These are phyloP conservation scores for Botrytis fabae DNA, from an alignment of 2,329 filamentous ascomycete genomes.

Conservation along the genomic window DNA sequence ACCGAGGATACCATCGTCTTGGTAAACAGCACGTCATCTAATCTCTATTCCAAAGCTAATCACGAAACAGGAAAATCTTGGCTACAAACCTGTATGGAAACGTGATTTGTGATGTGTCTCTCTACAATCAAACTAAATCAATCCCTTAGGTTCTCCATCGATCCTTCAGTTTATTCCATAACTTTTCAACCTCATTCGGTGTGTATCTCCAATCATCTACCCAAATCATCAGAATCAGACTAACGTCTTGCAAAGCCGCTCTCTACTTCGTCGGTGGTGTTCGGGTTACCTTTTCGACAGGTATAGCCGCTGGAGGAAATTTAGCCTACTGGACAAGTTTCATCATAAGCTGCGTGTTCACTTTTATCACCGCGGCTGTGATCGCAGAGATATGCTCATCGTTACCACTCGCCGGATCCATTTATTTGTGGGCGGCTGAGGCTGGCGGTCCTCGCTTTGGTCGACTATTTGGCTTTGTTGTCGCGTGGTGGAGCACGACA, in stretches of 20 bases:
- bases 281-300: conserved; percentile 60
- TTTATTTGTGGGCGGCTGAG: conserved; percentile 26
- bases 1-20: not conserved
- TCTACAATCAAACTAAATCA: not conserved
- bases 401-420: conserved; percentile 25
- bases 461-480: conserved; percentile 25
- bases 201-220: not conserved
- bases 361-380: conserved; percentile 27
- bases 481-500: conserved; percentile 27
- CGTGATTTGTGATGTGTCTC: not conserved
- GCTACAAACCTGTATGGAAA: conserved; percentile 53
- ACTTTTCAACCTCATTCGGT: conserved; percentile 58
- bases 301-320: conserved; percentile 61
- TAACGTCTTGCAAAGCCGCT: conserved; percentile 42
- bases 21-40: not conserved
- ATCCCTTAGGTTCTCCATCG: conserved; percentile 47
- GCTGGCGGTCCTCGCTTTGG: conserved; percentile 24
- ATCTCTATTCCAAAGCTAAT: not conserved
- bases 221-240: not conserved
- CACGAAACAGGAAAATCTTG: conserved; percentile 47
- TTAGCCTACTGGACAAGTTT: conserved; percentile 64
- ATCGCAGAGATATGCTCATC: conserved; percentile 28
- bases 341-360: conserved; percentile 37
- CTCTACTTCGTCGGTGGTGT: conserved; percentile 62
- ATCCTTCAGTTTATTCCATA: conserved; percentile 57